Evolutionary conservation across 192 early-diverging fungal genomes (phyloP).

Genomic region (Coemansia sp.): DNA sequence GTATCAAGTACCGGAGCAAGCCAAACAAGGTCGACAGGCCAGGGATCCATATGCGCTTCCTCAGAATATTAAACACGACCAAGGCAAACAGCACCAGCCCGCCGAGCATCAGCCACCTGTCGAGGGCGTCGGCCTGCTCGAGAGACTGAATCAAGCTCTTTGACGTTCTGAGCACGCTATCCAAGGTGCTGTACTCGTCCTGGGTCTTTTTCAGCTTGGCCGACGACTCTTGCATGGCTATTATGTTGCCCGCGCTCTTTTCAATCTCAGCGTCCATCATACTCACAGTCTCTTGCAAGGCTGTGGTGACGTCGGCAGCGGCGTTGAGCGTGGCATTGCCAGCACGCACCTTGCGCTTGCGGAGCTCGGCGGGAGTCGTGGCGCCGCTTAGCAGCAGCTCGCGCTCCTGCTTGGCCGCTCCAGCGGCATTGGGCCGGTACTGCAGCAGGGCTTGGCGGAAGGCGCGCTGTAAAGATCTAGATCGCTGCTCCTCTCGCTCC

Average conservation of each 20-base stretch:
- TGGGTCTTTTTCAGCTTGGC: constrained; percentile 27
- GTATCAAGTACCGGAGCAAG: constrained; percentile 23
- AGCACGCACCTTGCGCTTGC: constrained; percentile 35
- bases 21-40: constrained; percentile 36
- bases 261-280: constrained; percentile 57
- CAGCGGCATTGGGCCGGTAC: constrained; percentile 24
- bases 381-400: constrained; percentile 46
- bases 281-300: constrained; percentile 51
- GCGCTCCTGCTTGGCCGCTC: constrained; percentile 29
- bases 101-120: constrained; percentile 53
- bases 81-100: constrained; percentile 42
- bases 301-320: constrained; percentile 48
- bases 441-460: constrained; percentile 41
- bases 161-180: constrained; percentile 40
- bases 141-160: constrained; percentile 32
- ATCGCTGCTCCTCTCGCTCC: background rate
- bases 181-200: constrained; percentile 35
- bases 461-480: constrained; percentile 13
- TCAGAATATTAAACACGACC: constrained; percentile 50
- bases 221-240: constrained; percentile 43
- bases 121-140: constrained; percentile 47
- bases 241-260: constrained; percentile 49
- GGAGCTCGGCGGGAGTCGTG: constrained; percentile 45
- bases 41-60: constrained; percentile 54
- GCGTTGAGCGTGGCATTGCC: constrained; percentile 37